Conservation (phyloP, 805 yeast species). For the Yarrowia sp. region DNA sequence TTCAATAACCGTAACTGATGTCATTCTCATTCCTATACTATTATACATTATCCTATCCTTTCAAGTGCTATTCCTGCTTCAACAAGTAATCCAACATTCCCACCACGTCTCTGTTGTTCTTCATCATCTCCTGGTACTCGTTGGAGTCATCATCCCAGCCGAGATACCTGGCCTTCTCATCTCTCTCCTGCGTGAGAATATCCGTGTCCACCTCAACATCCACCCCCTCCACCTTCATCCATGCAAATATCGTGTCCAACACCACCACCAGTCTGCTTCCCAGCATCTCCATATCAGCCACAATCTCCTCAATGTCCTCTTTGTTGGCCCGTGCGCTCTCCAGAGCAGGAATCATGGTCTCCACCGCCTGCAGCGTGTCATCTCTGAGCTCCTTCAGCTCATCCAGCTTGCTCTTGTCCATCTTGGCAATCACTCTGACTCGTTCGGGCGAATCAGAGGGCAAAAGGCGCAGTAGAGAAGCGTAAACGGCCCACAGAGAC, state of each 20-base stretch:
- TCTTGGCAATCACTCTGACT: slow-evolving; percentile 19
- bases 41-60: no score
- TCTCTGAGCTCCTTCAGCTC: slow-evolving; percentile 15
- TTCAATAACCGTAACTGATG: no score
- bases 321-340: neutral
- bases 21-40: no score
- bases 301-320: slow-evolving; percentile 18
- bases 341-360: neutral
- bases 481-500: slow-evolving; percentile 23
- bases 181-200: slow-evolving; percentile 2
- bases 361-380: slow-evolving; percentile 5
- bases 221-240: slow-evolving; percentile 22
- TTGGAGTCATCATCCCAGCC: slow-evolving; percentile 13
- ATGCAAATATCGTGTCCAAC: slow-evolving; percentile 34
- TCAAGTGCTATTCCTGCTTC: neutral
- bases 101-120: slow-evolving; percentile 6
- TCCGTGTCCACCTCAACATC: slow-evolving; percentile 8
- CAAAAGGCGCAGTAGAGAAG: slow-evolving; percentile 16
- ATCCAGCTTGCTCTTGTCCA: slow-evolving; percentile 8
- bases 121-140: slow-evolving; percentile 20
- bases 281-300: slow-evolving; percentile 7
- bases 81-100: slow-evolving; percentile 18
- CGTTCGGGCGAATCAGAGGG: slow-evolving; percentile 33
- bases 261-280: slow-evolving; percentile 14
- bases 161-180: neutral